phyloP scores from a whole-genome alignment of 306 rosid genomes.

The Delonix regia region DNA sequence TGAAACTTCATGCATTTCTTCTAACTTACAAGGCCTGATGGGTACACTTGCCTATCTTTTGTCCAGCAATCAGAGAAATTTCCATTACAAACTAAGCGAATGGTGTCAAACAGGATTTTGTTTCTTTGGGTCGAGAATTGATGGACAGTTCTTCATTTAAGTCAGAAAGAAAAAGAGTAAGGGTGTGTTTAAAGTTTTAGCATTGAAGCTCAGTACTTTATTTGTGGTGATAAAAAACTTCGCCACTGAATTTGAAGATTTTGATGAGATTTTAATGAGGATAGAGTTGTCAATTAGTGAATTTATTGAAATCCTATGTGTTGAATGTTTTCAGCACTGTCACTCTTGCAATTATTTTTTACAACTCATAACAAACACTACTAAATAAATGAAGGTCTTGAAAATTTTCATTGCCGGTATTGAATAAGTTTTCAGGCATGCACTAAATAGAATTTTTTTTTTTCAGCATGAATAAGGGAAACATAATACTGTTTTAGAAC shows the following conservation, averaged over 20 bases:
- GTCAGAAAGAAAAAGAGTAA: too few relatives aligned
- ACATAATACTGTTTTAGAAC: conserved; percentile 26
- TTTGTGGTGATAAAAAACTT: too few relatives aligned
- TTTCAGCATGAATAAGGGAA: conserved; percentile 20
- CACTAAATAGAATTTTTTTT: conserved; percentile 21
- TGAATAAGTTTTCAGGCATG: neutral
- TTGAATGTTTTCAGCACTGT: neutral
- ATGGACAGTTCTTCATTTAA: neutral
- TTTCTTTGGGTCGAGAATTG: conserved; percentile 10
- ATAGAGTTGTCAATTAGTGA: neutral
- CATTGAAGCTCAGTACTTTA: neutral
- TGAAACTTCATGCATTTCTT: too few relatives aligned
- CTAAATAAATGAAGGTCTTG: neutral
- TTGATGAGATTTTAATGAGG: neutral
- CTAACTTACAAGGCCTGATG: too few relatives aligned
- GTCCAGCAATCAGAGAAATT: neutral
- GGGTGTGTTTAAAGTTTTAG: too few relatives aligned
- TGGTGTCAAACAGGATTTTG: conserved; percentile 15
- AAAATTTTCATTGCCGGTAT: neutral
- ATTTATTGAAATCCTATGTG: neutral
- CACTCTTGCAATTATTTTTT: neutral
- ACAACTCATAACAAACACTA: neutral
- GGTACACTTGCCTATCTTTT: too few relatives aligned
- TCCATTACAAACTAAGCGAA: neutral
- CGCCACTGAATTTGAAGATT: neutral